These are phyloP conservation scores for Pezicula rhizophila DNA, from an alignment of 2,329 filamentous ascomycete genomes.

Conservation along the genomic window DNA sequence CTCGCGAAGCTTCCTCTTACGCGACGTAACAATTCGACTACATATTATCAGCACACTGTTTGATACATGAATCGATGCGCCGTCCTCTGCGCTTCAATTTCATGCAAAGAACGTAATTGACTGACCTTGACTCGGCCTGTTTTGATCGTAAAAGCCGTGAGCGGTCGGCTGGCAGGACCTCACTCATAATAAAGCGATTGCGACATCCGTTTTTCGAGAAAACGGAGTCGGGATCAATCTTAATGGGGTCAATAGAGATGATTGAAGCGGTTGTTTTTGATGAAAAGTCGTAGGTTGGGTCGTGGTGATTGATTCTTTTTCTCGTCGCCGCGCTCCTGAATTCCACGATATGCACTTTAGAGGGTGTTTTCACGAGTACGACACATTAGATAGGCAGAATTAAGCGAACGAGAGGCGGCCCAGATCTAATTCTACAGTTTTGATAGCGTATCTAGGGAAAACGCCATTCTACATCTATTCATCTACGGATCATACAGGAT, in stretches of 20 bases:
- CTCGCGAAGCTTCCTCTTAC: slow-evolving; percentile 86
- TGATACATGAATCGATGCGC: slow-evolving; percentile 18
- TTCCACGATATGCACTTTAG: background rate
- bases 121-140: slow-evolving; percentile 56
- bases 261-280: slow-evolving; percentile 12
- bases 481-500: too few species aligned
- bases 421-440: too few species aligned
- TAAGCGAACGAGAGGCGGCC: too few species aligned
- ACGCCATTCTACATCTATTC: too few species aligned
- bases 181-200: slow-evolving; percentile 63
- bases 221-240: slow-evolving; percentile 45
- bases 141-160: slow-evolving; percentile 61
- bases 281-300: slow-evolving; percentile 21
- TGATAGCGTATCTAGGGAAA: too few species aligned
- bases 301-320: slow-evolving; percentile 17
- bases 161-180: slow-evolving; percentile 61
- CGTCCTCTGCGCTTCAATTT: slow-evolving; percentile 16
- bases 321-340: background rate
- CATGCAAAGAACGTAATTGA: slow-evolving; percentile 15
- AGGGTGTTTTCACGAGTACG: too few species aligned
- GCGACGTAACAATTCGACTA: slow-evolving; percentile 71
- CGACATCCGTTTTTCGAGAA: slow-evolving; percentile 64
- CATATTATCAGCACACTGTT: slow-evolving; percentile 23
- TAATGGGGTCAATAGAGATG: slow-evolving; percentile 30
- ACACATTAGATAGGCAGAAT: too few species aligned